Base-by-base conservation (phyloP, 345 rosid species). In the Hypericum androsaemum region DNA sequence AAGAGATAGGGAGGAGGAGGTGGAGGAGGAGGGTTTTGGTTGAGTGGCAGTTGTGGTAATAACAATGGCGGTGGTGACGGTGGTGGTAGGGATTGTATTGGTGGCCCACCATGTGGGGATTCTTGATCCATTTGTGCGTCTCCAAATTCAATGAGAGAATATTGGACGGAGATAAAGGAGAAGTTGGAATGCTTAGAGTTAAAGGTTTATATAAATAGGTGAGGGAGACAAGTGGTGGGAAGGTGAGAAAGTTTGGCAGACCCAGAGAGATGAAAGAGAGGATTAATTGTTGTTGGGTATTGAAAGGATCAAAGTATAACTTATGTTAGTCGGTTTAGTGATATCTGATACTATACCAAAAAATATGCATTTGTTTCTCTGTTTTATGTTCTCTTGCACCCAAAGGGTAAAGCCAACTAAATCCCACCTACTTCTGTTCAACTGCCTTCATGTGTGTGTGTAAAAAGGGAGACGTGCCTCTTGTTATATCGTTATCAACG, bases 341-440 rank as follows among this genome's bases (percentile, higher is more conserved):
- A 22, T n/a, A n/a, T n/a, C n/a, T n/a, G 32, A 1, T 4, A 22
- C 32, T 22, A 22, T 22, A 22, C 32, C 2, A 22, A 22, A n/a
- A n/a, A n/a, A 22, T 22, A 22, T 1, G 32, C 32, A 1, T 7
- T 11, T 15, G 44, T 42, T 17, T 32, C 32, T 16, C 37, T 41
- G 7, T 41, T 32, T 38, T 52, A 46, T 13, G 42, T 12, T 52
- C 50, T 60, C 65, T 65, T 60, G 57, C 15, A 64, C 12, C 51
- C 53, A 45, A 47, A 22, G 32, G 61, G 64, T 68, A 62, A 73
- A 75, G 63, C 76, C 85, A 79, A 75, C 85, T 50, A 79, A 64
- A 75, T 36, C 57, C 66, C 80, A 81, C 71, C 88, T 56, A 79
- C 78, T 77, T 75, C 68, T 52, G 82, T 75, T 79, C 80, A 84